Evolutionary conservation across 164 flowering plant genomes (phyloP).

Genomic region (Saururus chinensis): DNA sequence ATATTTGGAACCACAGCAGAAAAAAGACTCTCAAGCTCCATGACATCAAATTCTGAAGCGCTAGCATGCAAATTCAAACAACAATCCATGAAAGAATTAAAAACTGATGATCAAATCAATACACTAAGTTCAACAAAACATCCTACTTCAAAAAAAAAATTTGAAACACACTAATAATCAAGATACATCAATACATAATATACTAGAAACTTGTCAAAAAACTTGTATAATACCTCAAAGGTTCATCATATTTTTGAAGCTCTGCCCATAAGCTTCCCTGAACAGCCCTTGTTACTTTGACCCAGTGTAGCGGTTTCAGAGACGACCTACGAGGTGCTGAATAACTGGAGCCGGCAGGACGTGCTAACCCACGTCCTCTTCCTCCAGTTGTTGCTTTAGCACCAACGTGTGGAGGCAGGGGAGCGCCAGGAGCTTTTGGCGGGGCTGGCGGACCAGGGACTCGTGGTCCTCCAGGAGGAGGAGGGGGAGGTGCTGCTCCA

Average conservation of each 20-base stretch:
- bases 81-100: not conserved
- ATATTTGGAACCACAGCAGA: conserved; percentile 66
- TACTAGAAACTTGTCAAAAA: not conserved
- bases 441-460: conserved; percentile 38
- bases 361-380: conserved; percentile 64
- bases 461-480: conserved; percentile 23
- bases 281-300: conserved; percentile 83
- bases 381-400: conserved; percentile 27
- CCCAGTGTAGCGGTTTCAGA: conserved; percentile 91
- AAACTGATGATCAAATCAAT: not conserved
- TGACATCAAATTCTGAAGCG: conserved; percentile 84
- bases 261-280: conserved; percentile 99
- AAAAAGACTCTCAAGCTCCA: conserved; percentile 88
- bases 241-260: conserved; percentile 64
- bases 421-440: conserved; percentile 50
- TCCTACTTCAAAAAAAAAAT: too few relatives aligned
- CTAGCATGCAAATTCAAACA: conserved; percentile 25
- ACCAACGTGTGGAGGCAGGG: conserved; percentile 55
- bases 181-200: not conserved
- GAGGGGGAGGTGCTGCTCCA: conserved; percentile 24
- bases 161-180: not conserved
- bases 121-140: not conserved
- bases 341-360: conserved; percentile 20
- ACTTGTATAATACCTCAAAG: conserved; percentile 42
- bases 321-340: conserved; percentile 52